Conservation (phyloP, 78 protist species). For the slime mould (Dictyostelium discoideum) region dicty_2.7 NC_007089.4:1929001-1929500, state of each 20-base stretch:
- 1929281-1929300: constrained; percentile 88
- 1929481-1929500: not conserved
- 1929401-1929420: constrained; percentile 41
- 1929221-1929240: not conserved
- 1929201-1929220: not conserved
- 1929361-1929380: constrained; percentile 83
- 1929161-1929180: not conserved
- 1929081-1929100: not conserved
- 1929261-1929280: constrained; percentile 61
- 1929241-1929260: constrained; percentile 19
- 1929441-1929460: not conserved
- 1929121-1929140: not conserved
- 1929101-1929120: not conserved
- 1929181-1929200: constrained; percentile 9
- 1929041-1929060: constrained; percentile 12
- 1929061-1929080: not conserved
- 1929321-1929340: constrained; percentile 32
- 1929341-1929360: constrained; percentile 53
- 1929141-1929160: not conserved
- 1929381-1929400: constrained; percentile 38
- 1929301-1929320: constrained; percentile 87
- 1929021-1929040: not conserved
- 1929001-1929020: constrained; percentile 57
- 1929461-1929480: not conserved
- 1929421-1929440: constrained; percentile 26